These are phyloP conservation scores for Claviceps humidiphila DNA, from an alignment of 2,329 filamentous ascomycete species.

Conservation along the genomic window DNA sequence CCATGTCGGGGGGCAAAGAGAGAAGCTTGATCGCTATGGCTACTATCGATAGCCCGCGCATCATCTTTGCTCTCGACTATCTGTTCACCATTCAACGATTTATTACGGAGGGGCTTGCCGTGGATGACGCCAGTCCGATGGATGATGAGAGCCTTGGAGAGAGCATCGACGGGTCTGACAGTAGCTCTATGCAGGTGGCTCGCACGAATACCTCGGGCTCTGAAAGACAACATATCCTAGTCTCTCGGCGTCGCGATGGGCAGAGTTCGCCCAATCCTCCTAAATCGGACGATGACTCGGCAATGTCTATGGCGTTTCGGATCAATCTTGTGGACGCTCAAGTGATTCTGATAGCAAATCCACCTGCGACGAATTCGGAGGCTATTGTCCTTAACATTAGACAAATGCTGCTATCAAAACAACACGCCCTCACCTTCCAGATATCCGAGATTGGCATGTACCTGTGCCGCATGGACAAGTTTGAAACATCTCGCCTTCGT, in stretches of 20 bases:
- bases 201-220: conserved; percentile 24
- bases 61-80: conserved; percentile 95
- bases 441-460: conserved; percentile 96
- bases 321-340: conserved; percentile 94
- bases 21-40: conserved; percentile 78
- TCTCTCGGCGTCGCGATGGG: conserved; percentile 14
- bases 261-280: not conserved
- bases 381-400: conserved; percentile 92
- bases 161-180: conserved; percentile 44
- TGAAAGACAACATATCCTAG: conserved; percentile 14
- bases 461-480: conserved; percentile 93
- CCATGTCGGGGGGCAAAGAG: conserved; percentile 75
- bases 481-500: conserved; percentile 76
- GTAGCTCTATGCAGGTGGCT: conserved; percentile 41
- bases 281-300: conserved; percentile 11
- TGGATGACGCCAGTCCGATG: conserved; percentile 41
- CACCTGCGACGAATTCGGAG: conserved; percentile 77
- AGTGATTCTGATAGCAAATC: conserved; percentile 91
- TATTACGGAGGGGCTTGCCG: conserved; percentile 53
- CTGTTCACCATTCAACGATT: conserved; percentile 82
- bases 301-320: conserved; percentile 72
- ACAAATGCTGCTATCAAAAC: conserved; percentile 82
- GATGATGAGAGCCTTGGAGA: conserved; percentile 42
- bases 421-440: conserved; percentile 87
- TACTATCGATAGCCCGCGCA: conserved; percentile 83